Conservation (phyloP, 78 protist genomes). For the Chrysochromulina tobinii region DNA sequence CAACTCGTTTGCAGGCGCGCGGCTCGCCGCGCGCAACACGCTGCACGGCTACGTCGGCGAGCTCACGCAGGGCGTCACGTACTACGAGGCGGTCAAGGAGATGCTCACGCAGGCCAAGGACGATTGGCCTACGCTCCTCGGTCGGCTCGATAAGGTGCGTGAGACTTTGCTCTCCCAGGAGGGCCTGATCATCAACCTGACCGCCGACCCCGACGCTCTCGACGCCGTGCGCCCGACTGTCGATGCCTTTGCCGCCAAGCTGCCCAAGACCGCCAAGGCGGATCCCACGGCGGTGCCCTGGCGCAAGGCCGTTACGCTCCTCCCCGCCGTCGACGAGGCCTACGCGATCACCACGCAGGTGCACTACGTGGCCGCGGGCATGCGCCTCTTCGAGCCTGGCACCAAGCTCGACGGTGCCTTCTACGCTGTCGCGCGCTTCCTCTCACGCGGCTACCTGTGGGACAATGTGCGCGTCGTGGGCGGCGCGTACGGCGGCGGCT, state of each 20-base stretch:
- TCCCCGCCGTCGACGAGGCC: background rate
- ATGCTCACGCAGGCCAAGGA: background rate
- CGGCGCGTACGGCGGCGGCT: constrained; percentile 46
- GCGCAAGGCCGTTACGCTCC: background rate
- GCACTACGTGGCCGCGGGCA: constrained; percentile 38
- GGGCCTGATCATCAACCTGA: constrained; percentile 31
- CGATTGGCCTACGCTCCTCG: constrained; percentile 18
- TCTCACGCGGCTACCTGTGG: constrained; percentile 30
- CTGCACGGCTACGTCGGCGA: background rate
- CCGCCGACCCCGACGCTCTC: constrained; percentile 14
- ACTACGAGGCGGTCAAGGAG: background rate
- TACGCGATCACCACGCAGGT: constrained; percentile 28
- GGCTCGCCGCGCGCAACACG: background rate
- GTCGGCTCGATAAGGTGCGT: constrained; percentile 1
- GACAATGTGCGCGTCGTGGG: constrained; percentile 42
- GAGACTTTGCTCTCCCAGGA: background rate
- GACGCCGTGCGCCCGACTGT: background rate
- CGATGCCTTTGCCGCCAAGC: background rate
- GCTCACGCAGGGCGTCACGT: background rate
- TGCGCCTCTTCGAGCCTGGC: background rate
- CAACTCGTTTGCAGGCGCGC: background rate
- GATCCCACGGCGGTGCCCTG: background rate
- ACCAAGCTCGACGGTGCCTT: background rate
- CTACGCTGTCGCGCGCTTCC: background rate
- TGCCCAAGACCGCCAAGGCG: background rate